phyloP scores from a whole-genome alignment of 179 eudicot genomes.

The Heliamphora pulchella region DNA sequence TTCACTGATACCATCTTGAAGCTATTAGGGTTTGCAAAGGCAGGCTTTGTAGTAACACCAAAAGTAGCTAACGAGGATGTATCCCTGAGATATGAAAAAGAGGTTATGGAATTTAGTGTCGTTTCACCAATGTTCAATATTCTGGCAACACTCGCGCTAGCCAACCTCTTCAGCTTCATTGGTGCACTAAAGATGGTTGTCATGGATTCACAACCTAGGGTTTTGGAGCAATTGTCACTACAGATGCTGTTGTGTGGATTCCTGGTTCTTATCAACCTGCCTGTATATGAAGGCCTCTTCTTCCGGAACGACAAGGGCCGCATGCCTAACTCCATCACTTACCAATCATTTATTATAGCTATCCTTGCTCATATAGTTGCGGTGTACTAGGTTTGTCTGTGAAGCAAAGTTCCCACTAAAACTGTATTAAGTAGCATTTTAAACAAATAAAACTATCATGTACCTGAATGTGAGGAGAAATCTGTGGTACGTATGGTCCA shows the following conservation, averaged over 20 bases:
- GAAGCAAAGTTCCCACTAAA: background rate
- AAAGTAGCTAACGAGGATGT: conserved; percentile 42
- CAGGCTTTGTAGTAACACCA: conserved; percentile 35
- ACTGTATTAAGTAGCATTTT: background rate
- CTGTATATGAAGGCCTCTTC: conserved; percentile 18
- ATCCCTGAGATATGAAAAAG: conserved; percentile 41
- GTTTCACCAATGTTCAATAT: conserved; percentile 18
- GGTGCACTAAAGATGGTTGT: conserved; percentile 7
- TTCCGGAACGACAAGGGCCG: conserved; percentile 17
- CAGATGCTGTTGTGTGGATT: conserved; percentile 13
- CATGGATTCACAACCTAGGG: background rate
- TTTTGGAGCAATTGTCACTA: conserved; percentile 6
- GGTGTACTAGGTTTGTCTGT: background rate
- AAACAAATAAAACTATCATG: background rate
- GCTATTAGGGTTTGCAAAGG: conserved; percentile 27
- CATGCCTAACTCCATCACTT: conserved; percentile 13
- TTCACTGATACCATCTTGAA: conserved; percentile 27
- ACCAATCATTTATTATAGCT: conserved; percentile 4
- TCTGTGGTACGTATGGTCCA: too few relatives aligned
- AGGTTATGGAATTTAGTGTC: conserved; percentile 45
- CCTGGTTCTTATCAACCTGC: conserved; percentile 11
- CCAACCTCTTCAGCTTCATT: conserved; percentile 13
- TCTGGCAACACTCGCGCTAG: conserved; percentile 15
- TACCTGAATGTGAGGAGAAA: background rate
- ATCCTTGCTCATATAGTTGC: conserved; percentile 1